Evolutionary conservation across 345 rosid species (phyloP).

Genomic region (Heritiera littoralis): DNA sequence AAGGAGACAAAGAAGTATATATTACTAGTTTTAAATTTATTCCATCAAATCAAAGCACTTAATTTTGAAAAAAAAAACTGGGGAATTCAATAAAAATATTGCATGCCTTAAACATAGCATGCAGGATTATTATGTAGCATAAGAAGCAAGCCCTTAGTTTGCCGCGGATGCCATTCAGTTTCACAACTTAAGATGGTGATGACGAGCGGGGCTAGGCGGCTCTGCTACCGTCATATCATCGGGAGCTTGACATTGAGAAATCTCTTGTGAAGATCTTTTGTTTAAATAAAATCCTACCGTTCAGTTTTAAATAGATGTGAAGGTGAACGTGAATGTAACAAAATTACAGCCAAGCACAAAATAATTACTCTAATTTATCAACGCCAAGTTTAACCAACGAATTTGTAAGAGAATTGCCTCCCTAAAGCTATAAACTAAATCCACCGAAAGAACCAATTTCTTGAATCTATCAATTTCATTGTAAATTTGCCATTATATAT

Average conservation of each 20-base stretch:
- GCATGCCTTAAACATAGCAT: not conserved
- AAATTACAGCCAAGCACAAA: too few relatives aligned
- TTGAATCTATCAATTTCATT: too few relatives aligned
- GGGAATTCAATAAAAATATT: not conserved
- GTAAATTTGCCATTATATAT: too few relatives aligned
- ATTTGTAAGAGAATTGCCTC: too few relatives aligned
- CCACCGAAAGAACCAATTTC: too few relatives aligned
- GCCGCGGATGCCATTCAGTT: not conserved
- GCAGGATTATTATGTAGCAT: conserved; percentile 5
- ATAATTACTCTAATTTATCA: too few relatives aligned
- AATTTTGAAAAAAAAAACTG: not conserved
- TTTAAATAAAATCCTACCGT: too few relatives aligned
- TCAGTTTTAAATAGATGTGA: too few relatives aligned
- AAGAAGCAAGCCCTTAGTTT: not conserved
- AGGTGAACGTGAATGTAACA: too few relatives aligned
- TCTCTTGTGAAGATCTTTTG: conserved; percentile 25
- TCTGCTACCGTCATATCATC: conserved; percentile 25
- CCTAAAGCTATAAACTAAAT: too few relatives aligned
- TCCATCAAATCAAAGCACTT: not conserved
- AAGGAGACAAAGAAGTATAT: not conserved
- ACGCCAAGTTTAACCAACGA: too few relatives aligned
- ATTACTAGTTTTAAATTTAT: not conserved
- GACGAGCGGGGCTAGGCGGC: conserved; percentile 31
- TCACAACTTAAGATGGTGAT: conserved; percentile 25
- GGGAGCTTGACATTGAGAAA: conserved; percentile 22